Evolutionary conservation across 306 rosid genomes (phyloP).

Genomic region (Lotus japonicus): DNA sequence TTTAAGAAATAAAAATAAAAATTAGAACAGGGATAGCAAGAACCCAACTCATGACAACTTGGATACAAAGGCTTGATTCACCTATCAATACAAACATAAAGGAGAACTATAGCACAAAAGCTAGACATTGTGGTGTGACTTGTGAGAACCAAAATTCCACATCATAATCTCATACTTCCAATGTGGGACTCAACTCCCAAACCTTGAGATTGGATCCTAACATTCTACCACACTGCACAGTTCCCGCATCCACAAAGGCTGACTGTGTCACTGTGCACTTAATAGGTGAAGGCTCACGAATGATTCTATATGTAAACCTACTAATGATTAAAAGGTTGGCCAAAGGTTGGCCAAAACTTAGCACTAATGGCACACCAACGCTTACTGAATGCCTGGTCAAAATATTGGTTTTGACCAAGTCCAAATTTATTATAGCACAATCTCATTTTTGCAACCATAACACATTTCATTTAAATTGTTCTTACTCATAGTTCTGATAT

Average conservation of each 20-base stretch:
- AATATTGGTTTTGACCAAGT: neutral
- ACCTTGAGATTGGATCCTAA: too few species aligned
- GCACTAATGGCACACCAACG: neutral
- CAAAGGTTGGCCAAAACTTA: neutral
- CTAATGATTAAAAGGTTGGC: neutral
- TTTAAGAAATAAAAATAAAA: too few species aligned
- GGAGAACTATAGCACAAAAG: too few species aligned
- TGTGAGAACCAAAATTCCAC: too few species aligned
- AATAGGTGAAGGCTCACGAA: too few species aligned
- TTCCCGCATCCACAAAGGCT: too few species aligned
- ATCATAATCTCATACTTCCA: too few species aligned
- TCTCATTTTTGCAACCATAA: conserved; percentile 2
- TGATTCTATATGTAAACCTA: neutral
- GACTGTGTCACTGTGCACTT: too few species aligned
- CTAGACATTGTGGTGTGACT: too few species aligned
- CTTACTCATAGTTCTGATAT: conserved; percentile 2
- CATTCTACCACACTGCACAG: too few species aligned
- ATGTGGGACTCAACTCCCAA: too few species aligned
- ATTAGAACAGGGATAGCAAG: neutral
- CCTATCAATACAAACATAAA: too few species aligned
- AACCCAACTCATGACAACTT: neutral
- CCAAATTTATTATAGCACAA: neutral
- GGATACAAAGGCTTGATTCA: neutral
- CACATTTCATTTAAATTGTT: conserved; percentile 1
- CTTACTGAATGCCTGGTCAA: neutral